These are phyloP conservation scores for Penicillium psychrofluorescens DNA, from an alignment of 495 filamentous ascomycete species.

Conservation along the genomic window DNA sequence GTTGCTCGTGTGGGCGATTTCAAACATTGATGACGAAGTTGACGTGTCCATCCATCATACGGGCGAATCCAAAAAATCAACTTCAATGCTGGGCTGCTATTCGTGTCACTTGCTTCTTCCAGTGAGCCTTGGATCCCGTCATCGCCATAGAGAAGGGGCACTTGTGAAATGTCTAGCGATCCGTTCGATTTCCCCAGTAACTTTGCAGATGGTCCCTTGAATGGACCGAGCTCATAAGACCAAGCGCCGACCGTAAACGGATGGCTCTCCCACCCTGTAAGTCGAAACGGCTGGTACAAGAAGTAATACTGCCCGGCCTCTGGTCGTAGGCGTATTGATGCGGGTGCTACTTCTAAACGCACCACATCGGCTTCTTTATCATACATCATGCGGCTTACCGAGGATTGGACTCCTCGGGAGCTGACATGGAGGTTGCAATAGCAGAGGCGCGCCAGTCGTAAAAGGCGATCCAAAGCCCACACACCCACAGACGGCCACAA, in stretches of 20 bases:
- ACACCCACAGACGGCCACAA: slow-evolving; percentile 44
- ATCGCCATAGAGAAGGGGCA: slow-evolving; percentile 20
- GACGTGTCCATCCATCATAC: slow-evolving; percentile 42
- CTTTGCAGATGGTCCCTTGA: neutral
- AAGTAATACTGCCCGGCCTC: slow-evolving; percentile 50
- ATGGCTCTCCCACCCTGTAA: slow-evolving; percentile 51
- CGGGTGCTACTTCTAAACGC: slow-evolving; percentile 35
- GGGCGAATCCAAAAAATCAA: slow-evolving; percentile 41
- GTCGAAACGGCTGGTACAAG: slow-evolving; percentile 43
- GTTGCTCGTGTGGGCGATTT: slow-evolving; percentile 7
- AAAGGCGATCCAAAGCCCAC: slow-evolving; percentile 44
- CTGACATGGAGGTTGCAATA: slow-evolving; percentile 39
- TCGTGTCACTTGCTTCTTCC: too few relatives aligned
- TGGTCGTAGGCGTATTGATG: slow-evolving; percentile 22
- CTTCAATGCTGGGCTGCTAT: slow-evolving; percentile 1
- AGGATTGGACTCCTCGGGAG: slow-evolving; percentile 13
- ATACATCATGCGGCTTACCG: slow-evolving; percentile 33
- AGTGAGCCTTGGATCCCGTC: too few relatives aligned
- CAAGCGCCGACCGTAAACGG: slow-evolving; percentile 51
- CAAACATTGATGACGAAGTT: slow-evolving; percentile 33
- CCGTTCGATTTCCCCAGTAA: slow-evolving; percentile 1
- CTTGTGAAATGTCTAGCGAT: slow-evolving; percentile 15
- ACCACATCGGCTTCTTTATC: slow-evolving; percentile 43
- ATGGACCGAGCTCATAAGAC: slow-evolving; percentile 16
- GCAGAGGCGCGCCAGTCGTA: slow-evolving; percentile 39